Evolutionary conservation across 1,284 basidiomycete species (phyloP).

Genomic region (Trichosporon coremiiforme): DNA sequence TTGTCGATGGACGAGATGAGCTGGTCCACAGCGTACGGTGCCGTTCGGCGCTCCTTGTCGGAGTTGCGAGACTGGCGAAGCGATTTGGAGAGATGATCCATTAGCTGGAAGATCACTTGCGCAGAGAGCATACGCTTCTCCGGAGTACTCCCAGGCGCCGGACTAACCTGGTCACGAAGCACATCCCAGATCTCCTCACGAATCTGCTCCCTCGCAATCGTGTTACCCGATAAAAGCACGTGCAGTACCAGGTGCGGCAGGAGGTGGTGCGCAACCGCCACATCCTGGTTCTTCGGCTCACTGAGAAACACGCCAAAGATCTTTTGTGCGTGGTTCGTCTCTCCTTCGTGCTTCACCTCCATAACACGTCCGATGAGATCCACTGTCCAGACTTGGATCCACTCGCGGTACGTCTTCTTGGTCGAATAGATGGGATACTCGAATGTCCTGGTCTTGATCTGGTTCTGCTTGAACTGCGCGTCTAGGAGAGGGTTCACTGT

Average conservation of each 20-base stretch:
- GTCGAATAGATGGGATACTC: slow-evolving; percentile 72
- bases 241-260: slow-evolving; percentile 91
- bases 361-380: slow-evolving; percentile 72
- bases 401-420: slow-evolving; percentile 85
- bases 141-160: slow-evolving; percentile 62
- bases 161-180: slow-evolving; percentile 80
- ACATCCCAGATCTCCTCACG: slow-evolving; percentile 77
- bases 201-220: slow-evolving; percentile 67
- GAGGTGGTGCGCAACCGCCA: slow-evolving; percentile 83
- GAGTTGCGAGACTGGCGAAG: slow-evolving; percentile 63
- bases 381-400: slow-evolving; percentile 88
- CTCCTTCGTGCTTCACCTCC: slow-evolving; percentile 24
- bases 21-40: slow-evolving; percentile 66
- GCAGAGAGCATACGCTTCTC: slow-evolving; percentile 85
- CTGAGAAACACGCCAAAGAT: slow-evolving; percentile 82
- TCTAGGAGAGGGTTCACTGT: slow-evolving; percentile 85
- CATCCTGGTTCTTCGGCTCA: slow-evolving; percentile 83
- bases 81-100: slow-evolving; percentile 95
- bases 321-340: slow-evolving; percentile 45
- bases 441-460: slow-evolving; percentile 51
- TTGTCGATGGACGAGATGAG: slow-evolving; percentile 81
- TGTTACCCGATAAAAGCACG: slow-evolving; percentile 74
- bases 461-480: slow-evolving; percentile 64
- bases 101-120: slow-evolving; percentile 89
- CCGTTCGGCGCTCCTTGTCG: slow-evolving; percentile 60